Evolutionary conservation across 805 yeast species (phyloP).

Genomic region (Monosporozyma solicola): DNA sequence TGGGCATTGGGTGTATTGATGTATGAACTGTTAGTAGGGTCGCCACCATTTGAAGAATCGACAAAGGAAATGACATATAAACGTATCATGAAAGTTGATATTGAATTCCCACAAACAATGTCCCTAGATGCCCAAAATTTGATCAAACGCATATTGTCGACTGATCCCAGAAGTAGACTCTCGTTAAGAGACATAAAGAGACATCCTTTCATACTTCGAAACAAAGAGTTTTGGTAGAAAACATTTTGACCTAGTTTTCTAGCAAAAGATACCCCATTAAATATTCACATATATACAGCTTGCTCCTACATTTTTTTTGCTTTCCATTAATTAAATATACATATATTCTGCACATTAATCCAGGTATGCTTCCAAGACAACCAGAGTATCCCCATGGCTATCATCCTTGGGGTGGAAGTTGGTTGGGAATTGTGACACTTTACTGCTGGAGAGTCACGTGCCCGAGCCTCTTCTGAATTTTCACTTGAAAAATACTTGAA

Average conservation of each 20-base stretch:
- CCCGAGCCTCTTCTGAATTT: not conserved
- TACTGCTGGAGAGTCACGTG: not conserved
- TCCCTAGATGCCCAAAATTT: conserved; percentile 71
- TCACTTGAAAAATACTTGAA: not conserved
- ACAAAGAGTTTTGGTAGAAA: conserved; percentile 50
- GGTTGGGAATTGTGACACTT: no score
- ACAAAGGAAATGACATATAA: conserved; percentile 71
- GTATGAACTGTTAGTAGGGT: conserved; percentile 79
- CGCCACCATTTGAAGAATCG: conserved; percentile 86
- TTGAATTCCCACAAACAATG: conserved; percentile 61
- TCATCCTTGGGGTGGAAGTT: no score
- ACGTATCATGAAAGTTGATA: conserved; percentile 69
- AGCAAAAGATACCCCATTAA: not conserved
- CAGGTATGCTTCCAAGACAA: no score
- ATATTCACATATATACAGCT: not conserved
- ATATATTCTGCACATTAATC: no score
- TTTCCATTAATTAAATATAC: no score
- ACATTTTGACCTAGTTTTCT: not conserved
- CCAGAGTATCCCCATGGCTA: no score
- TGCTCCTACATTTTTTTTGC: not conserved
- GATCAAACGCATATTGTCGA: conserved; percentile 51
- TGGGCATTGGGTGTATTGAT: conserved; percentile 90
- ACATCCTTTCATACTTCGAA: conserved; percentile 80
- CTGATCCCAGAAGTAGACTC: conserved; percentile 61
- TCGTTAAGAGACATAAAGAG: conserved; percentile 48